These are phyloP conservation scores for Zygnema circumcarinatum DNA, from an alignment of 139 green algal species.

Conservation along the genomic window DNA sequence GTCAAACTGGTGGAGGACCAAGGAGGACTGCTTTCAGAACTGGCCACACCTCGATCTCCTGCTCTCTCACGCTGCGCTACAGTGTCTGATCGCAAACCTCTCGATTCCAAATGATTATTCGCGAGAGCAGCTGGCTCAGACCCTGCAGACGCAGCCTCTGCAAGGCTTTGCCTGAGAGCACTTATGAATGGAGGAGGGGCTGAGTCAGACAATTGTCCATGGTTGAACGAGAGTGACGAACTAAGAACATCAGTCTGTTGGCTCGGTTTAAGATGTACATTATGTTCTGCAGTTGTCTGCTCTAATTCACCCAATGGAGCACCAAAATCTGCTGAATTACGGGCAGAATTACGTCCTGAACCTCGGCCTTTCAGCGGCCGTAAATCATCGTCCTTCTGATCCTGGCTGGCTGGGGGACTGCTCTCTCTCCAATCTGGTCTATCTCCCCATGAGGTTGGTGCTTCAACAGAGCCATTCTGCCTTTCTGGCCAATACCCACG, in stretches of 20 bases:
- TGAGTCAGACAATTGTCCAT: neutral
- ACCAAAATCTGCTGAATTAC: neutral
- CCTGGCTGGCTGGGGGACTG: too few species aligned
- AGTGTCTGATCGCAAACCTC: neutral
- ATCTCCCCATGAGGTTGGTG: neutral
- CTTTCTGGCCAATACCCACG: neutral
- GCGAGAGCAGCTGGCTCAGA: neutral
- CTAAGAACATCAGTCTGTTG: neutral
- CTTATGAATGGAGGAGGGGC: neutral
- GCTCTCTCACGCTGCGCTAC: neutral
- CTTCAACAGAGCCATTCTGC: neutral
- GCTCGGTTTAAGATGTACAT: neutral
- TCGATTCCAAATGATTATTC: neutral
- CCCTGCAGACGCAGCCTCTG: neutral
- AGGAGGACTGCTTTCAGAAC: neutral
- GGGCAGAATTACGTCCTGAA: neutral
- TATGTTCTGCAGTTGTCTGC: neutral
- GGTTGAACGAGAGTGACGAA: too few species aligned
- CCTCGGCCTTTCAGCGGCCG: neutral
- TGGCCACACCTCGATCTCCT: neutral
- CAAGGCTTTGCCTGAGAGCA: neutral
- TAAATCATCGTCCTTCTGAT: neutral
- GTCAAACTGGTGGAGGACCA: neutral
- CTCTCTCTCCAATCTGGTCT: neutral
- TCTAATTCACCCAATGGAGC: neutral